Conservation (phyloP, 768 basidiomycete genomes). For the Aureoboletus auriporus region DNA sequence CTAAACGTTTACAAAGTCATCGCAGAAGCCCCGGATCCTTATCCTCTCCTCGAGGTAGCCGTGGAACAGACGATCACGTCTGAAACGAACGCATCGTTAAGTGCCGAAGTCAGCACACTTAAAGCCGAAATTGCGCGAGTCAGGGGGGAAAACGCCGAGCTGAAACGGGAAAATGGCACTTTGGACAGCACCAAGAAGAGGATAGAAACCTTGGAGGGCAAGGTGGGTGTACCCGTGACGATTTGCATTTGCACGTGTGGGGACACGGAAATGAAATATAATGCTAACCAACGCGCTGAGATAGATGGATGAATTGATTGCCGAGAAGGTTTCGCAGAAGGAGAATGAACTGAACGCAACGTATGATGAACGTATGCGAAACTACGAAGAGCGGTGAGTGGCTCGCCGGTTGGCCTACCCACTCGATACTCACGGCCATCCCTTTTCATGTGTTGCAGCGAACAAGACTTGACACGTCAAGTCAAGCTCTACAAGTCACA, state of each 20-base stretch:
- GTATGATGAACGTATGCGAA: slow-evolving; percentile 92
- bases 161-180: slow-evolving; percentile 65
- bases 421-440: neutral
- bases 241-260: neutral
- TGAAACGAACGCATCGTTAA: slow-evolving; percentile 28
- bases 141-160: slow-evolving; percentile 77
- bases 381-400: slow-evolving; percentile 90
- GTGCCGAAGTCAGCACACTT: slow-evolving; percentile 70
- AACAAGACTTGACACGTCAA: slow-evolving; percentile 92
- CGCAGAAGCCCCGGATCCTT: slow-evolving; percentile 96
- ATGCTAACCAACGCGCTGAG: slow-evolving; percentile 1
- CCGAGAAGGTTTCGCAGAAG: slow-evolving; percentile 85
- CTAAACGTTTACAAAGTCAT: slow-evolving; percentile 95
- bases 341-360: slow-evolving; percentile 96
- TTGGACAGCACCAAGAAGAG: slow-evolving; percentile 72
- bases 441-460: slow-evolving; percentile 42
- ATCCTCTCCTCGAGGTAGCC: slow-evolving; percentile 91
- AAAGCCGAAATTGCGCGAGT: slow-evolving; percentile 70
- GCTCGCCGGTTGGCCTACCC: neutral
- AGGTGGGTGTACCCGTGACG: slow-evolving; percentile 42
- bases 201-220: slow-evolving; percentile 78
- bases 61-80: slow-evolving; percentile 92
- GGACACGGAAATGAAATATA: neutral
- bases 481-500: slow-evolving; percentile 84
- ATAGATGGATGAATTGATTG: slow-evolving; percentile 93